Evolutionary conservation across 768 basidiomycete genomes (phyloP).

Genomic region (Hygrocybe coccinea): DNA sequence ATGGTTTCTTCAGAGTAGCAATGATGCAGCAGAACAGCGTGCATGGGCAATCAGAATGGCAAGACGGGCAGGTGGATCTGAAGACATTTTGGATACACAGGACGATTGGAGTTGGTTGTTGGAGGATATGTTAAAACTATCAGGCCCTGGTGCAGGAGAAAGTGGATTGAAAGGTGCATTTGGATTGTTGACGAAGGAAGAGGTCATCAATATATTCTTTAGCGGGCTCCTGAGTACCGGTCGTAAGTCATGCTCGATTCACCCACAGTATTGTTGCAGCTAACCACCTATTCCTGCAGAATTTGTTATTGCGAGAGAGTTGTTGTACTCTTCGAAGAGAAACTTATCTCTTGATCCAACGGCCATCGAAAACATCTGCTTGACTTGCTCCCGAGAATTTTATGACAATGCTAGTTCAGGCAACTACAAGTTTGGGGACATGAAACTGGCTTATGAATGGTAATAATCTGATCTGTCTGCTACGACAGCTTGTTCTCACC

Average conservation of each 20-base stretch:
- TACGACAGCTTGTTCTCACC: neutral
- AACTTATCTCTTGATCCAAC: constrained; percentile 46
- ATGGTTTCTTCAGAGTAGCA: constrained; percentile 84
- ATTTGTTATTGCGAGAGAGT: constrained; percentile 59
- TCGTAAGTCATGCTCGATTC: constrained; percentile 52
- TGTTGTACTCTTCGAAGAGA: constrained; percentile 47
- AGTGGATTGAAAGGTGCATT: constrained; percentile 70
- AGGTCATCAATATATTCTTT: constrained; percentile 80
- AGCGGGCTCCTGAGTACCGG: constrained; percentile 81
- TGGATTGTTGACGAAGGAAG: constrained; percentile 62
- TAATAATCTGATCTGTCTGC: constrained; percentile 29
- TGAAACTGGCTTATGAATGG: constrained; percentile 98
- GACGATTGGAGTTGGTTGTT: constrained; percentile 86
- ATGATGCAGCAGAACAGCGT: constrained; percentile 63
- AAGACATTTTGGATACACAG: constrained; percentile 49
- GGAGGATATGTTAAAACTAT: constrained; percentile 85
- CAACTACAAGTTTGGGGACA: constrained; percentile 88
- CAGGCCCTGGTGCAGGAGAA: constrained; percentile 47
- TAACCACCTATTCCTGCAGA: constrained; percentile 37
- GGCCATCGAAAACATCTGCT: constrained; percentile 70
- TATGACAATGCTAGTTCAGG: constrained; percentile 93
- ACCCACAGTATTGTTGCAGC: constrained; percentile 9
- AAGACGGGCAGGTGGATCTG: constrained; percentile 53
- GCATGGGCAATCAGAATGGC: constrained; percentile 87
- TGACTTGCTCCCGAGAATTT: constrained; percentile 79